Base-by-base conservation (phyloP, 768 basidiomycete species). In the Cystobasidium onofrii region DNA sequence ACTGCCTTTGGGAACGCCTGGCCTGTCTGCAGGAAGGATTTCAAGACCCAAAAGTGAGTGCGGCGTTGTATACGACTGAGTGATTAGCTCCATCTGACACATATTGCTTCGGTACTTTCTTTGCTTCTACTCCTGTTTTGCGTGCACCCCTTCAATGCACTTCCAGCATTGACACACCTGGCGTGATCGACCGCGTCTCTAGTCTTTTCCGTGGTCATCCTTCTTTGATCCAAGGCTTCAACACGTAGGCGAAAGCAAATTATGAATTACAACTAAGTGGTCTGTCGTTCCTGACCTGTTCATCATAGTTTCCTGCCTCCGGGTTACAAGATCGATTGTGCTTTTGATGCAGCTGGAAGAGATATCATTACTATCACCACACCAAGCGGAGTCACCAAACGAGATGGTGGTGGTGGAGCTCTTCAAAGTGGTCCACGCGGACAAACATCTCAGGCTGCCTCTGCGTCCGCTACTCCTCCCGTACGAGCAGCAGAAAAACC, bases 121-220 rank as follows among this genome's bases (percentile, higher is more conserved):
- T 76, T 82, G 82, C 34, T 18, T 29, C 25, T 39, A 12, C 63
- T 39, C 15, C 23, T 34, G 9, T 46, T 36, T n/a, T 64, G 10
- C 25, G 6, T 27, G 36, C 23, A 46, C 63, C 31, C 63, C 57
- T 31, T 50, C 46, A 50, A 4, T 31, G 13, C 29, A 13, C 57
- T 25, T 61, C 9, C 83, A 96, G 94, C 43, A 97, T 99, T 80
- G 94, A 97, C 82, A 99, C 95, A 0, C 95, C 95, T 0, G 94
- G 92, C 41, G 96, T 99, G 65, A 99, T 99, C 80, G 88, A 89
- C 79, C 91, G 94, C 70, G 95, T 97, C 39, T 94, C 92, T 0
- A 86, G 88, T 65, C 87, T 99, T 27, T 98, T 99, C 83, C 87
- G 88, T 66, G 92, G 91, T 0, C 92, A 97, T 78, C 91, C 92